A percentile compares a stretch with the other conserved stretches of the same genome.
Evolutionary conservation across 768 basidiomycete species (phyloP).

Genomic region (Clathrus columnatus): DNA sequence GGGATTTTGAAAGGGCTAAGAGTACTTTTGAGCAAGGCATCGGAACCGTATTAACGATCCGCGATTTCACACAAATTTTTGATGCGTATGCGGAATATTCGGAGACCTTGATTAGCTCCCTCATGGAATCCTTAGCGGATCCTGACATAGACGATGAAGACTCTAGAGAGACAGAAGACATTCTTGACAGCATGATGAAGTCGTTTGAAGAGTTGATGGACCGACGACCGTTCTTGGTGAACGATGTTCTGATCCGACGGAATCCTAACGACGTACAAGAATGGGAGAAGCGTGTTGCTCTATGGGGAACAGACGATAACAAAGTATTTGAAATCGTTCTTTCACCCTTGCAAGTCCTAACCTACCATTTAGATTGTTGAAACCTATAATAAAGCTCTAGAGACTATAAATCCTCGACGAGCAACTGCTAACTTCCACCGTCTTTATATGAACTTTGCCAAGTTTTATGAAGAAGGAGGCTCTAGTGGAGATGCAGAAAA

Average conservation of each 20-base stretch:
- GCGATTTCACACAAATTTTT: conserved; percentile 97
- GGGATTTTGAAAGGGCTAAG: conserved; percentile 87
- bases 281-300: conserved; percentile 95
- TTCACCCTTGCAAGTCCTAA: background rate
- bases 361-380: conserved; percentile 60
- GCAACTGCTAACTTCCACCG: conserved; percentile 87
- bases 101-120: conserved; percentile 77
- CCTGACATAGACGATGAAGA: conserved; percentile 71
- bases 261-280: conserved; percentile 98
- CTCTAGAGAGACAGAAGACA: conserved; percentile 66
- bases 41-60: conserved; percentile 76
- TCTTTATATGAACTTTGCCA: conserved; percentile 91
- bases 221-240: conserved; percentile 88
- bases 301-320: conserved; percentile 90
- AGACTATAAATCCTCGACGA: conserved; percentile 79
- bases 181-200: conserved; percentile 83
- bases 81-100: conserved; percentile 94
- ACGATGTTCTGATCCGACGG: conserved; percentile 85
- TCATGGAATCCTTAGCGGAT: conserved; percentile 80
- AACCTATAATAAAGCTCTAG: conserved; percentile 84
- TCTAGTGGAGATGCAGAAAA: conserved; percentile 66
- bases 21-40: conserved; percentile 84
- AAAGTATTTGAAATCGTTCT: conserved; percentile 47
- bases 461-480: conserved; percentile 96
- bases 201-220: conserved; percentile 94